Evolutionary conservation across 805 yeast genomes (phyloP), one percentile per base, ranked within the genome.

Genomic region (Saccharomyces mikatae): DNA sequence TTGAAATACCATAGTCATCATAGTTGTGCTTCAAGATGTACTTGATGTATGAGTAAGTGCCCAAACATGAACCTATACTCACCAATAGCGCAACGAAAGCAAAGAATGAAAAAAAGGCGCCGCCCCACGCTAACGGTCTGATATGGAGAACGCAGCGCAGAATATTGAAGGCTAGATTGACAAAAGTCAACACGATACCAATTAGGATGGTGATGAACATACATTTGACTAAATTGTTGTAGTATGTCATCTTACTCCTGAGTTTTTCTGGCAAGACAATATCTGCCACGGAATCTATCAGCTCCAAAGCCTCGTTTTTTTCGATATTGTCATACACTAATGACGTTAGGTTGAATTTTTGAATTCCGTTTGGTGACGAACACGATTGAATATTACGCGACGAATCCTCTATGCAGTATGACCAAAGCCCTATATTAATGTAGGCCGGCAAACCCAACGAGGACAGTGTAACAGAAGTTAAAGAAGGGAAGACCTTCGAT

Each of bases 21-120:
- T 70, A 69, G 32, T 73, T 71, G 32, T 80, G 70, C 61, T 84
- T 81, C 71, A 88, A 75, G 52, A 78, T 73, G 11, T 72, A 69
- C 55, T 77, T 70, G 56, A 84, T 74, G 53, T 75, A 74, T 4
- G 71, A 54, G 71, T 73, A 85, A n/a, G 79, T 73, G 17, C 84
- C 94, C 0, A 92, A 86, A 29, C 86, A 74, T 24, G 84, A 71
- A 14, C 77, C 88, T 29, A 82, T 77, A 29, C 79, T 74, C 17
- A 78, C 59, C 2, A 74, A 11, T n/a, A 76, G 60, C 11, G 74
- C 58, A 4, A 74, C 29, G 48, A 73, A 66, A 11, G 80, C 75
- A 13, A 80, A 57, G 8, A 77, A 30, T 0, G 80, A 72, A 22
- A 79, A 46, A 6, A 86, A 48, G 49, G 77, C 69, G 6, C 82